Evolutionary conservation across 73 alveolate species (phyloP).

Genomic region (Paramecium primaurelia): DNA sequence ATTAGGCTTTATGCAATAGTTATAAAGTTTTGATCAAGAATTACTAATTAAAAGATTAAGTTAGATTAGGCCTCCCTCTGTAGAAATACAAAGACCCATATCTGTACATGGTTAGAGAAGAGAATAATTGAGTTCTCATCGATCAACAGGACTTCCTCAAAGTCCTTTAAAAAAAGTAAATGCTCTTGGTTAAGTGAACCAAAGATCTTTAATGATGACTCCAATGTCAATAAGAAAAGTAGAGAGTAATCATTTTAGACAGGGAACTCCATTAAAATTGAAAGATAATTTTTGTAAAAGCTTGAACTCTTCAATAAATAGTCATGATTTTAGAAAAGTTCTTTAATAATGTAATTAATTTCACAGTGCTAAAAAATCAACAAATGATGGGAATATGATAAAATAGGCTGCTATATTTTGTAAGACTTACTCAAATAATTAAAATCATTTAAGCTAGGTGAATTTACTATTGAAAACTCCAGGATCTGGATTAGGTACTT

Average conservation of each 20-base stretch:
- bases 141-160: neutral
- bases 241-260: neutral
- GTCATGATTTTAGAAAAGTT: neutral
- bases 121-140: neutral
- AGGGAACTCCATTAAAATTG: neutral
- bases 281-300: constrained; percentile 11
- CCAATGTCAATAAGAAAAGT: neutral
- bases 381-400: neutral
- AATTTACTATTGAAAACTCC: neutral
- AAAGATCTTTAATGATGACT: neutral
- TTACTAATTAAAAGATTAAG: neutral
- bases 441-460: neutral
- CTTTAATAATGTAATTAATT: neutral
- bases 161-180: constrained; percentile 33
- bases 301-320: neutral
- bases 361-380: constrained; percentile 26
- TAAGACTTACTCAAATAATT: neutral
- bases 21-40: constrained; percentile 3
- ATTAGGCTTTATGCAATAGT: constrained; percentile 4
- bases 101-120: neutral
- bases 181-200: neutral
- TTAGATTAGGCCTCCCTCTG: neutral
- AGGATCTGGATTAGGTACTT: neutral
- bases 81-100: neutral
- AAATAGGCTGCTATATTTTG: neutral